These are phyloP conservation scores for Furcasterigmium sp. DNA, from an alignment of 2,329 filamentous ascomycete genomes.

Conservation along the genomic window DNA sequence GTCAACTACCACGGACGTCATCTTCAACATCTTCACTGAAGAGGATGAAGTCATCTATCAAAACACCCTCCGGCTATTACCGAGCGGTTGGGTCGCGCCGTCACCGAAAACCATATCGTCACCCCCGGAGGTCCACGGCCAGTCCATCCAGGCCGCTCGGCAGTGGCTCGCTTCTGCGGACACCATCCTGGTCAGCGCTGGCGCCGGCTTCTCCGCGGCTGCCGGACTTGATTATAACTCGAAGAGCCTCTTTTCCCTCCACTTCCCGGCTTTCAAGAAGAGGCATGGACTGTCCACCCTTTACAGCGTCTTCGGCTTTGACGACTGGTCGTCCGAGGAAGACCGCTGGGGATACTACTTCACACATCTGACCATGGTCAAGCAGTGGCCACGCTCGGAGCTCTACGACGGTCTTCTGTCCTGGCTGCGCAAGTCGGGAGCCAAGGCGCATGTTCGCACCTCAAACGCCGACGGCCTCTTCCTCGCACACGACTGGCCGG, in stretches of 20 bases:
- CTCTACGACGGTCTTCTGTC: slow-evolving; percentile 13
- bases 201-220: slow-evolving; percentile 27
- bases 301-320: slow-evolving; percentile 26
- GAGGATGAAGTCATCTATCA: slow-evolving; percentile 13
- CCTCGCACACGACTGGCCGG: slow-evolving; percentile 18
- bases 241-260: slow-evolving; percentile 18
- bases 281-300: slow-evolving; percentile 21
- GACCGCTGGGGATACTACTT: slow-evolving; percentile 27
- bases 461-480: slow-evolving; percentile 27
- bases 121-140: slow-evolving; percentile 2
- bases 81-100: background rate
- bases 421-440: slow-evolving; percentile 8
- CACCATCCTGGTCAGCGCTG: slow-evolving; percentile 22
- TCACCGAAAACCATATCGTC: too few species aligned
- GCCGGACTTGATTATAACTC: slow-evolving; percentile 26
- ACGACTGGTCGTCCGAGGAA: slow-evolving; percentile 18
- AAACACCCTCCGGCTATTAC: slow-evolving; percentile 5
- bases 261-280: slow-evolving; percentile 21
- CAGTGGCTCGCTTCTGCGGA: slow-evolving; percentile 19
- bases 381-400: slow-evolving; percentile 17
- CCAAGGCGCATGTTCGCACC: slow-evolving; percentile 18
- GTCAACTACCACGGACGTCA: slow-evolving; percentile 20
- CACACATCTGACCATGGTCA: slow-evolving; percentile 20
- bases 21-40: slow-evolving; percentile 26
- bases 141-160: slow-evolving; percentile 6